phyloP scores from a whole-genome alignment of 768 basidiomycete species.

The Pisolithus tinctorius region DNA sequence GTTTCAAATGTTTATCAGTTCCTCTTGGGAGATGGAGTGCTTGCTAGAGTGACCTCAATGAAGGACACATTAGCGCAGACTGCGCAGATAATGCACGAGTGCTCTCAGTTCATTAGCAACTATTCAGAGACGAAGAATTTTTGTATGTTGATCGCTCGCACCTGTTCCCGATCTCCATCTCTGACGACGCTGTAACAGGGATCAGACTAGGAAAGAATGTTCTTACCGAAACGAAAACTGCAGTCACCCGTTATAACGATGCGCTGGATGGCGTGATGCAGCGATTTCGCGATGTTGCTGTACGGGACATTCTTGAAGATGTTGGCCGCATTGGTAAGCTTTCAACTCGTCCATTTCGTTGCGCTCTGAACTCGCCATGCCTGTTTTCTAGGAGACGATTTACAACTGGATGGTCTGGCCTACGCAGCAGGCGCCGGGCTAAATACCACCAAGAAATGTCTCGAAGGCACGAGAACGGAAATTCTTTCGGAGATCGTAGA shows the following conservation, averaged over 20 bases:
- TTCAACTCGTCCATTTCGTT: background rate
- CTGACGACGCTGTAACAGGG: background rate
- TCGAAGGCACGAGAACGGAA: slow-evolving; percentile 15
- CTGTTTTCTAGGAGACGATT: background rate
- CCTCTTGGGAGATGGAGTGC: background rate
- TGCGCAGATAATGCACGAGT: slow-evolving; percentile 4
- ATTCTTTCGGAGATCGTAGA: slow-evolving; percentile 21
- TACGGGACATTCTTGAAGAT: background rate
- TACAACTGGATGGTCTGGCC: background rate
- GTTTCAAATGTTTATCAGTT: slow-evolving; percentile 2
- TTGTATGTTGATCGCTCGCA: background rate
- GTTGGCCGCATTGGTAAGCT: slow-evolving; percentile 1
- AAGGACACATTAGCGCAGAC: background rate
- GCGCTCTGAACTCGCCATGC: background rate
- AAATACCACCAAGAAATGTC: slow-evolving; percentile 9
- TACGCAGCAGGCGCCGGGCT: slow-evolving; percentile 1
- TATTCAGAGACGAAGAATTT: slow-evolving; percentile 3
- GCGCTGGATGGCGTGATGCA: slow-evolving; percentile 1
- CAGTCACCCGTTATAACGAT: background rate
- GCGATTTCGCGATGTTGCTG: background rate
- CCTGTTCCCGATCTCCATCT: background rate
- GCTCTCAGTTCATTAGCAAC: slow-evolving; percentile 3
- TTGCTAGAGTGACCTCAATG: background rate
- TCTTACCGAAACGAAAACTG: background rate
- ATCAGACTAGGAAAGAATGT: background rate